These are phyloP conservation scores for Melastoma candidum DNA, from an alignment of 441 rosid genomes.

Conservation along the genomic window DNA sequence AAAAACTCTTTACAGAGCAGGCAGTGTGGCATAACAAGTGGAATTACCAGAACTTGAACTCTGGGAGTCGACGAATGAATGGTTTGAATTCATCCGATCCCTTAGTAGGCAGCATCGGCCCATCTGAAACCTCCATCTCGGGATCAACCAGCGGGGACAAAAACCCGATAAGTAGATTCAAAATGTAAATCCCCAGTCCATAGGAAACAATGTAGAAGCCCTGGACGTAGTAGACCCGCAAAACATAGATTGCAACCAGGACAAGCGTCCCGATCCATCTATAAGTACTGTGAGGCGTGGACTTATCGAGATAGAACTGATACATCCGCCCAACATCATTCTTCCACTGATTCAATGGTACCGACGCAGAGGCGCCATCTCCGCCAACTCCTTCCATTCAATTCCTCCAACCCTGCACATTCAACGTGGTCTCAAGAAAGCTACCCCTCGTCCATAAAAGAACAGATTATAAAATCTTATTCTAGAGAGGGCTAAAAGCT, in stretches of 20 bases:
- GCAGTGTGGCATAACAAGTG: neutral
- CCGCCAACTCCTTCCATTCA: conserved; percentile 32
- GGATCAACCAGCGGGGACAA: conserved; percentile 52
- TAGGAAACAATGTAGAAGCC: conserved; percentile 44
- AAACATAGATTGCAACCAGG: conserved; percentile 33
- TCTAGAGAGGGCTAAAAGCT: no score
- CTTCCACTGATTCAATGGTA: conserved; percentile 31
- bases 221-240: conserved; percentile 30
- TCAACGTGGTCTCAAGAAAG: no score
- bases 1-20: neutral
- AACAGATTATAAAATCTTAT: no score
- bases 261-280: conserved; percentile 42
- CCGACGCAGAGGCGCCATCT: conserved; percentile 18
- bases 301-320: conserved; percentile 37
- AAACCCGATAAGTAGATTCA: conserved; percentile 53
- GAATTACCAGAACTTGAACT: conserved; percentile 43
- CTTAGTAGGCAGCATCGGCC: conserved; percentile 20
- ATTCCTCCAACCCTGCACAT: no score
- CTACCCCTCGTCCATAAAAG: no score
- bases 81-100: conserved; percentile 47
- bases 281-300: conserved; percentile 29
- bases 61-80: conserved; percentile 50
- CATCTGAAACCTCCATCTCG: conserved; percentile 37
- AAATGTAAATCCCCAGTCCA: conserved; percentile 46
- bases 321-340: conserved; percentile 31